Percentiles rank a stretch among this genome's conserved stretches.
Evolutionary conservation across 2,329 filamentous ascomycete species (phyloP).

Genomic region (Amauroascus niger): DNA sequence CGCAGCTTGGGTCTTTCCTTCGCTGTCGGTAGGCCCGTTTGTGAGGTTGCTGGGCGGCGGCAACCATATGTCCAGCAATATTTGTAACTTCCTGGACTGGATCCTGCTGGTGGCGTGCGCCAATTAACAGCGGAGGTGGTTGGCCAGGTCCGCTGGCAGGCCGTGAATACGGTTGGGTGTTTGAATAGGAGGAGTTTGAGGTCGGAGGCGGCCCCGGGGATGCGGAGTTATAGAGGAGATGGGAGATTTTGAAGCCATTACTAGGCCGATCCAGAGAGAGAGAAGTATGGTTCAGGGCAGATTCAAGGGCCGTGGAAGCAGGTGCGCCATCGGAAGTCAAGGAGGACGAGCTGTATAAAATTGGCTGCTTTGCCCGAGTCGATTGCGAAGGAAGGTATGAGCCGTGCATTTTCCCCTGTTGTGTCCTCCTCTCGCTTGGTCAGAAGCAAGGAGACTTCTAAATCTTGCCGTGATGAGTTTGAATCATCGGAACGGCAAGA

Average conservation of each 20-base stretch:
- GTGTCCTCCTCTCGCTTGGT: background rate
- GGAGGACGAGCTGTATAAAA: conserved; percentile 5
- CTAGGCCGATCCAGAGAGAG: conserved; percentile 32
- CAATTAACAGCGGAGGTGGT: conserved; percentile 28
- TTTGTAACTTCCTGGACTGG: conserved; percentile 31
- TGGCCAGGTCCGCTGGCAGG: conserved; percentile 34
- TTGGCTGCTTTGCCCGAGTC: background rate
- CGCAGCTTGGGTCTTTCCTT: conserved; percentile 92
- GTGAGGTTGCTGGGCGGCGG: conserved; percentile 57
- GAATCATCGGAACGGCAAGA: background rate
- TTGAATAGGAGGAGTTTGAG: conserved; percentile 21
- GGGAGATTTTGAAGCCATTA: conserved; percentile 35
- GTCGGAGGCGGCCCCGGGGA: conserved; percentile 19
- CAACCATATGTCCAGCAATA: conserved; percentile 26
- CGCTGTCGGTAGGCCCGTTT: conserved; percentile 92
- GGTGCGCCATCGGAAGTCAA: background rate
- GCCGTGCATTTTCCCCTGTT: conserved; percentile 3
- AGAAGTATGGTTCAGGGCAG: conserved; percentile 22
- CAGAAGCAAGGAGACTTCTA: background rate
- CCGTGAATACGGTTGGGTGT: conserved; percentile 34
- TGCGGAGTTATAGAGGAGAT: conserved; percentile 32
- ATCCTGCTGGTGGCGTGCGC: conserved; percentile 31
- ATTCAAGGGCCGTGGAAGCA: background rate
- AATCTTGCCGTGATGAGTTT: background rate
- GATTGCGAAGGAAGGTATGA: conserved; percentile 7